phyloP scores from a whole-genome alignment of 148 eudicot genomes.

The Rheum nobile region DNA sequence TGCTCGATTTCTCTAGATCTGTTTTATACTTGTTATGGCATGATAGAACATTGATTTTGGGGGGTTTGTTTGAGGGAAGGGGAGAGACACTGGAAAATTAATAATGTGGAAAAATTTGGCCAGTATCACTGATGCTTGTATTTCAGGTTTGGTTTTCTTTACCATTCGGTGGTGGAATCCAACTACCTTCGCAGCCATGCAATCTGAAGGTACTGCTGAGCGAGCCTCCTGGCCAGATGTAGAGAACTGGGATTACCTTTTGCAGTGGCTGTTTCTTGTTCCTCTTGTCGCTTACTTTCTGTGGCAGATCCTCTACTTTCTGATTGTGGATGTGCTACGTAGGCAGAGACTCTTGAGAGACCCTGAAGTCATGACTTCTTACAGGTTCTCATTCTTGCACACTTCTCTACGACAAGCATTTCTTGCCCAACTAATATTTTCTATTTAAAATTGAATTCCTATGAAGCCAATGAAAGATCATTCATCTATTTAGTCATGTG shows the following conservation, averaged over 20 bases:
- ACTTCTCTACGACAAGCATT: background rate
- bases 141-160: conserved; percentile 86
- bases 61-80: background rate
- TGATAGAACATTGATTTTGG: background rate
- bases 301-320: conserved; percentile 84
- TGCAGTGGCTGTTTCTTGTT: conserved; percentile 87
- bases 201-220: conserved; percentile 63
- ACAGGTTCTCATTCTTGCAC: conserved; percentile 42
- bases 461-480: no score
- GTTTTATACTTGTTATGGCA: background rate
- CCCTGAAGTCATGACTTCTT: conserved; percentile 98
- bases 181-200: conserved; percentile 72
- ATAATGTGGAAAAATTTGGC: background rate
- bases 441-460: no score
- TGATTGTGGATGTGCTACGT: conserved; percentile 79
- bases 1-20: background rate
- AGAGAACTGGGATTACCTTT: conserved; percentile 49
- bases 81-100: background rate
- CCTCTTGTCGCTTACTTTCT: conserved; percentile 74
- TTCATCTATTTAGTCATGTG: background rate
- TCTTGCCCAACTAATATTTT: background rate
- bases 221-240: conserved; percentile 83
- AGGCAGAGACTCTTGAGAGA: conserved; percentile 81
- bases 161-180: conserved; percentile 99
- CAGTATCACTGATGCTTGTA: background rate